Conservation (phyloP, 2,329 filamentous ascomycete genomes). For the Cyphellophora europaea region DNA sequence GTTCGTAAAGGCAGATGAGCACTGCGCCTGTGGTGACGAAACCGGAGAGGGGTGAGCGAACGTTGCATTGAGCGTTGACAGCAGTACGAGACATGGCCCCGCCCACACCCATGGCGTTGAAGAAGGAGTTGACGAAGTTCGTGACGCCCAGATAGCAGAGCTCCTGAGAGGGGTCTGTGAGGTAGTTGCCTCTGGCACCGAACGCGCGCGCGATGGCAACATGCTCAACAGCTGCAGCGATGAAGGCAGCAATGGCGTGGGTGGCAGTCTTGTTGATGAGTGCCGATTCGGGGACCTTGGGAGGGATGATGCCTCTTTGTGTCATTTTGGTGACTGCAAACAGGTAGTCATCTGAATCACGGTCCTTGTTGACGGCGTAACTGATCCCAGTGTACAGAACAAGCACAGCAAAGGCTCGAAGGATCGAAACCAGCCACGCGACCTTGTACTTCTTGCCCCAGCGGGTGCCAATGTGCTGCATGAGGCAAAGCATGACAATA, state of each 20-base stretch:
- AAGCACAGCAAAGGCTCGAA: conserved; percentile 50
- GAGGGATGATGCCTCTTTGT: conserved; percentile 44
- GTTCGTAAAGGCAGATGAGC: conserved; percentile 52
- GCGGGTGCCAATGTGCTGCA: conserved; percentile 50
- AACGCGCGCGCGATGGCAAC: conserved; percentile 56
- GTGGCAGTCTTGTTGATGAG: conserved; percentile 45
- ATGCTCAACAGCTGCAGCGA: conserved; percentile 53
- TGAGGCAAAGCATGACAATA: conserved; percentile 44
- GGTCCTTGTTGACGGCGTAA: conserved; percentile 46
- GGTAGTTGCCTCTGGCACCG: conserved; percentile 51
- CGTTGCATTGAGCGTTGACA: conserved; percentile 55
- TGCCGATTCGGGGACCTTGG: conserved; percentile 35
- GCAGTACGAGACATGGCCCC: conserved; percentile 59
- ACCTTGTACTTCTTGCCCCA: conserved; percentile 50
- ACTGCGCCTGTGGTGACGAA: conserved; percentile 52
- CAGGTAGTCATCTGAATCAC: conserved; percentile 33
- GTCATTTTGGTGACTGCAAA: conserved; percentile 50
- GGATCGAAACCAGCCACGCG: conserved; percentile 50
- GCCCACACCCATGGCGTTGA: conserved; percentile 54
- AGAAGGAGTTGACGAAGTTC: conserved; percentile 56
- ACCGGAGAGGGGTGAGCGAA: conserved; percentile 52
- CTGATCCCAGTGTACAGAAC: conserved; percentile 54
- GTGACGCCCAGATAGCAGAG: conserved; percentile 53
- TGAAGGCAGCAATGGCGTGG: conserved; percentile 49
- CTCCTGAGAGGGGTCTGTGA: conserved; percentile 55